Percentiles rank a stretch among this genome's conserved stretches.
Evolutionary conservation across 2,329 filamentous ascomycete genomes (phyloP).

Genomic region (Neodidymelliopsis sp.): DNA sequence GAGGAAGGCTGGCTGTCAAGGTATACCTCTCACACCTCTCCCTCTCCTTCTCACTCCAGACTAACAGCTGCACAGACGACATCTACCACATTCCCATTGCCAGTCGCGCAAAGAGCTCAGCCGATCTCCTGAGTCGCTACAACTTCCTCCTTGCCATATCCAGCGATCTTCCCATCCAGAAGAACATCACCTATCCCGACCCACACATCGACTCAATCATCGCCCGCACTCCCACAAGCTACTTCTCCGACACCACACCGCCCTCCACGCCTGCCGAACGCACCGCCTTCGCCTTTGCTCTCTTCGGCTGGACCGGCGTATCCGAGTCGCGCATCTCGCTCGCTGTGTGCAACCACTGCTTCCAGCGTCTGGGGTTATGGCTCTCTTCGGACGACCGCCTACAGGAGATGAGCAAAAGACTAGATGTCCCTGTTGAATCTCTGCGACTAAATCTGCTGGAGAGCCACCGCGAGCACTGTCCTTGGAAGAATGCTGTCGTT

Average conservation of each 20-base stretch:
- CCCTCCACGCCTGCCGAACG: slow-evolving; percentile 31
- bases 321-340: slow-evolving; percentile 72
- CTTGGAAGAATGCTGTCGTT: slow-evolving; percentile 48
- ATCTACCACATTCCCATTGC: slow-evolving; percentile 66
- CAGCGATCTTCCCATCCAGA: slow-evolving; percentile 41
- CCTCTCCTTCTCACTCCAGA: neutral
- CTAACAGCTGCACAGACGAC: slow-evolving; percentile 56
- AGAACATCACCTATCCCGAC: slow-evolving; percentile 45
- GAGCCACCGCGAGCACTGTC: slow-evolving; percentile 51
- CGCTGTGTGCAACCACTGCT: slow-evolving; percentile 83
- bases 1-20: slow-evolving; percentile 86
- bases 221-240: slow-evolving; percentile 28
- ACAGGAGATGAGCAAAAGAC: slow-evolving; percentile 45
- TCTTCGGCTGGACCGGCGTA: slow-evolving; percentile 61
- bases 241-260: slow-evolving; percentile 29
- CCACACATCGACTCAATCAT: slow-evolving; percentile 37
- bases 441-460: slow-evolving; percentile 49
- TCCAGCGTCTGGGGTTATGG: slow-evolving; percentile 90
- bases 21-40: slow-evolving; percentile 53
- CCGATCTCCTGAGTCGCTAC: slow-evolving; percentile 52
- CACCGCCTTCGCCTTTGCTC: slow-evolving; percentile 45
- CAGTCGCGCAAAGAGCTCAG: slow-evolving; percentile 46
- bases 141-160: slow-evolving; percentile 47
- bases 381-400: slow-evolving; percentile 67
- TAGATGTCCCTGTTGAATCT: slow-evolving; percentile 37